phyloP scores from a whole-genome alignment of 176 grass and related monocot genomes.

The Alopecurus myosuroides region DNA sequence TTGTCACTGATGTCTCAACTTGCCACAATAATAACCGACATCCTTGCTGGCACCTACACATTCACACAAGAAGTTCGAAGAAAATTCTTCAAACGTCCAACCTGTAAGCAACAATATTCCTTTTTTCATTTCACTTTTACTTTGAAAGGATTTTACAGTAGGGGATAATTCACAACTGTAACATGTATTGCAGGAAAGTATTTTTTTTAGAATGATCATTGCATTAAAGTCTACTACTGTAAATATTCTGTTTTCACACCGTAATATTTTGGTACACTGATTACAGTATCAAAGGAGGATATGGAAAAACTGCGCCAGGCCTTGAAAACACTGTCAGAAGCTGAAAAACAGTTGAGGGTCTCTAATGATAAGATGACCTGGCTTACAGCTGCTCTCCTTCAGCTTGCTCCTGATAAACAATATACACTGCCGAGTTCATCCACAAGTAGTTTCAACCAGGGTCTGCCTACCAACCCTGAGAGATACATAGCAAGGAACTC shows the following conservation, averaged over 20 bases:
- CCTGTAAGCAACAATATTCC: conserved; percentile 50
- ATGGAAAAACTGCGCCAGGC: conserved; percentile 86
- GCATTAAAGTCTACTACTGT: neutral
- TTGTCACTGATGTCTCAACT: conserved; percentile 93
- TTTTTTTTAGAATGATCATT: neutral
- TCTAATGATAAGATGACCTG: conserved; percentile 95
- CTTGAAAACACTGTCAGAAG: conserved; percentile 81
- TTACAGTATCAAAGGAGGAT: conserved; percentile 87
- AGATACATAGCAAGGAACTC: conserved; percentile 26
- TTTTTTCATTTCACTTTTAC: neutral
- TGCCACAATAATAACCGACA: conserved; percentile 90
- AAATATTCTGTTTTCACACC: neutral
- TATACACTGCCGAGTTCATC: conserved; percentile 76
- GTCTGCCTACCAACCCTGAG: conserved; percentile 14
- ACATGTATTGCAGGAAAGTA: neutral
- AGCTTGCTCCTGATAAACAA: conserved; percentile 89
- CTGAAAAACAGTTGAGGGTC: conserved; percentile 96
- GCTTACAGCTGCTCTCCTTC: conserved; percentile 95
- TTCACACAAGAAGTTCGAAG: conserved; percentile 51
- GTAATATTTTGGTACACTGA: conserved; percentile 30
- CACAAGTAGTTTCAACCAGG: conserved; percentile 43
- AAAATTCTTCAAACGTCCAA: conserved; percentile 84
- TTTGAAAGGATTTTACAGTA: neutral
- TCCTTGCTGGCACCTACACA: conserved; percentile 77
- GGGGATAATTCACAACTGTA: neutral